phyloP scores from a whole-genome alignment of 2,329 filamentous ascomycete species.

The Aspergillus cejpii region DNA sequence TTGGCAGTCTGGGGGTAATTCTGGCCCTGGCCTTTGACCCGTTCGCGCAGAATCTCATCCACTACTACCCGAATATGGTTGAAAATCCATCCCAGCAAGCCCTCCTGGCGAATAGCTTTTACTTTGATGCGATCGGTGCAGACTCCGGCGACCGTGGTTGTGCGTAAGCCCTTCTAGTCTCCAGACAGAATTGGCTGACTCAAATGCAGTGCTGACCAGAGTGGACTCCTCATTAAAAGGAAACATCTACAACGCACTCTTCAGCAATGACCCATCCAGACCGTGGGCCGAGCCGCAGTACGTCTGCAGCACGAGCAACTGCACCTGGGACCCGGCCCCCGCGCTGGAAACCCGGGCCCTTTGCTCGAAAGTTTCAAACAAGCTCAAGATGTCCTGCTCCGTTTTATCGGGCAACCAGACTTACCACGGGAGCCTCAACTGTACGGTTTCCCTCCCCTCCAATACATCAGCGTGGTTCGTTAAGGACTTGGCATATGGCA shows the following conservation, averaged over 20 bases:
- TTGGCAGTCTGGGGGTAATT: slow-evolving; percentile 7
- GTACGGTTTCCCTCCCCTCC: background rate
- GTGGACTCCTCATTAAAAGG: slow-evolving; percentile 9
- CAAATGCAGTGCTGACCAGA: background rate
- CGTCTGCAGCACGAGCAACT: slow-evolving; percentile 9
- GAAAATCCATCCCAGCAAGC: slow-evolving; percentile 3
- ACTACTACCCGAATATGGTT: slow-evolving; percentile 4
- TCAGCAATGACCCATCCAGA: slow-evolving; percentile 3
- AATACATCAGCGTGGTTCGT: background rate
- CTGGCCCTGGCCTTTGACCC: slow-evolving; percentile 13
- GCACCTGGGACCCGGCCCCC: slow-evolving; percentile 10
- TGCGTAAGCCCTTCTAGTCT: no score
- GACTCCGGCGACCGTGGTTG: background rate
- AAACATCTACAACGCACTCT: slow-evolving; percentile 10
- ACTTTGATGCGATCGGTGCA: background rate
- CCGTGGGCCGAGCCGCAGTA: slow-evolving; percentile 9
- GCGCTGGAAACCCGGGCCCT: slow-evolving; percentile 1
- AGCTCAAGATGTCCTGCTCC: background rate
- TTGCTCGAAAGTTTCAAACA: slow-evolving; percentile 9
- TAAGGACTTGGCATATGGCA: background rate
- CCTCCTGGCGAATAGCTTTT: slow-evolving; percentile 2
- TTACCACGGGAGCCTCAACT: background rate
- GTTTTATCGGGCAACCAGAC: background rate
- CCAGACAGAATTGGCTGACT: background rate
- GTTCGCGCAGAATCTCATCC: slow-evolving; percentile 14